A percentile compares a stretch with the other conserved stretches of the same genome.
Evolutionary conservation across 805 yeast genomes (phyloP).

Genomic region (Yamadazyma philogaea): DNA sequence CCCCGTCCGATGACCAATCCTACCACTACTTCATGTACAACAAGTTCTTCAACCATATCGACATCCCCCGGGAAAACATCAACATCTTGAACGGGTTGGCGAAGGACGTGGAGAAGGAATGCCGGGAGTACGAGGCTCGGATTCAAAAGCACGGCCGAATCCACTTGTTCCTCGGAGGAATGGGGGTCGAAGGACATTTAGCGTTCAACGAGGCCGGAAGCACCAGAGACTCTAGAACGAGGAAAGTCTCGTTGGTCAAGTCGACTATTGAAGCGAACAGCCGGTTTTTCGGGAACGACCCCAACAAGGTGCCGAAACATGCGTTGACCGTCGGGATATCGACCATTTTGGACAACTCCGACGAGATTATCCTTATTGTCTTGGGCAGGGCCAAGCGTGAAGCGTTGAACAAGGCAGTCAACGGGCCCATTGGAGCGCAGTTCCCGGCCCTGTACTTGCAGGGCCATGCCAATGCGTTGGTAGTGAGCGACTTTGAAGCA

Average conservation of each 20-base stretch:
- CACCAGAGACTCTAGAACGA: conserved; percentile 41
- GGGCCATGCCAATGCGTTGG: conserved; percentile 42
- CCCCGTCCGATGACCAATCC: conserved; percentile 47
- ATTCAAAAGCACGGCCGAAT: conserved; percentile 49
- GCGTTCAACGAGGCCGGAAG: conserved; percentile 62
- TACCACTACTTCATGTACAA: conserved; percentile 58
- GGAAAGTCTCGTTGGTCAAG: conserved; percentile 45
- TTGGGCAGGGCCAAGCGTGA: conserved; percentile 45
- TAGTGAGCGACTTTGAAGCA: conserved; percentile 51
- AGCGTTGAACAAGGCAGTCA: conserved; percentile 47
- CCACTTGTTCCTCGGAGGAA: conserved; percentile 54
- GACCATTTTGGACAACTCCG: conserved; percentile 53
- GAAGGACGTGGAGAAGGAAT: conserved; percentile 43
- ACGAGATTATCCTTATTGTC: conserved; percentile 50
- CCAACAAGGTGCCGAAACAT: conserved; percentile 45
- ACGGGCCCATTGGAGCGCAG: conserved; percentile 33
- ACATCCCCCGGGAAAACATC: conserved; percentile 50
- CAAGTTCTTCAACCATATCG: conserved; percentile 54
- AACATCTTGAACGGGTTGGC: conserved; percentile 55
- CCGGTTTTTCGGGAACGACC: conserved; percentile 48
- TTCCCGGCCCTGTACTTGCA: conserved; percentile 52
- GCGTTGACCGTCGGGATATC: conserved; percentile 59
- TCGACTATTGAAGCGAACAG: conserved; percentile 53
- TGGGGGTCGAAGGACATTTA: conserved; percentile 61
- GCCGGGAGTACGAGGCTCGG: conserved; percentile 46